Evolutionary conservation across 2,329 filamentous ascomycete genomes (phyloP).

Genomic region (Ophiocordyceps robertsii): DNA sequence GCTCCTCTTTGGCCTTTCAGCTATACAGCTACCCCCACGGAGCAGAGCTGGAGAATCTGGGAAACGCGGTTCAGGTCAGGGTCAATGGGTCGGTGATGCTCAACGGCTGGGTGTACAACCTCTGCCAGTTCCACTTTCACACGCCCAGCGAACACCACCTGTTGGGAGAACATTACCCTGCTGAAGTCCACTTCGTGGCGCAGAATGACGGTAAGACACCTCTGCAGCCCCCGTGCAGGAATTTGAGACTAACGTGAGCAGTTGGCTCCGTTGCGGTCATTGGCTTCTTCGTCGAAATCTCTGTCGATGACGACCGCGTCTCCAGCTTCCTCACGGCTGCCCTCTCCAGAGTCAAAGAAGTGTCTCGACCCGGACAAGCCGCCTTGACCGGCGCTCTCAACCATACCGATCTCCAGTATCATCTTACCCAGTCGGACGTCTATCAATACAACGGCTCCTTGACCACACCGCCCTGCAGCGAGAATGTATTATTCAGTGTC

Average conservation of each 20-base stretch:
- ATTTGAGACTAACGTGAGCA: neutral
- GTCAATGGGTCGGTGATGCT: too few species aligned
- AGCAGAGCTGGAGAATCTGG: too few species aligned
- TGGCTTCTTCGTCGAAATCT: neutral
- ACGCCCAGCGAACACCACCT: too few species aligned
- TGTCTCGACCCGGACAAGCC: neutral
- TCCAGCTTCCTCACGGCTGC: neutral
- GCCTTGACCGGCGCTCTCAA: neutral
- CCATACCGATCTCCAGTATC: neutral
- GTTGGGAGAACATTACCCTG: too few species aligned
- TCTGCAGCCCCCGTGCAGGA: neutral
- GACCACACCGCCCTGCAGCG: neutral
- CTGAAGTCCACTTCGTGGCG: neutral
- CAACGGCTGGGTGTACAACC: too few species aligned
- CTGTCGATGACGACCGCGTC: neutral
- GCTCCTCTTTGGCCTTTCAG: too few species aligned
- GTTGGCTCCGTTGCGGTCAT: neutral
- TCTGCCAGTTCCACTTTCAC: too few species aligned
- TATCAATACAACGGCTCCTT: neutral
- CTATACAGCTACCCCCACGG: too few species aligned
- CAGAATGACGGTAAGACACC: neutral
- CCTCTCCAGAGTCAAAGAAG: neutral
- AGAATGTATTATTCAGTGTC: neutral
- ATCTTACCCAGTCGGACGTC: neutral
- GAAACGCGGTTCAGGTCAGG: too few species aligned